Evolutionary conservation across 2,329 filamentous ascomycete species (phyloP).

Genomic region (Botryotinia calthae): DNA sequence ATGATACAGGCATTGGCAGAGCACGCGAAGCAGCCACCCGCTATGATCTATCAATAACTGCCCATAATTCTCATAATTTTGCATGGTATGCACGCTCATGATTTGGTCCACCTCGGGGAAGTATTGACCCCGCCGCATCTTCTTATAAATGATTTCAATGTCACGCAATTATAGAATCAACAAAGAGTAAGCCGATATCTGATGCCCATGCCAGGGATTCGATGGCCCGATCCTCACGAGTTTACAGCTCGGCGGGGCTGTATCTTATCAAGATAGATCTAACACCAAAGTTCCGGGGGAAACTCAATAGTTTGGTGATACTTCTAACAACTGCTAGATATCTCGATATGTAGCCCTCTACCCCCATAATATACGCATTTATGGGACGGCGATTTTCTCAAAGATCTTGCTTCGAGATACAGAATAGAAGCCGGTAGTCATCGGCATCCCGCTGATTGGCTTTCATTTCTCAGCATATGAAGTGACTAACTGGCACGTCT

Average conservation of each 20-base stretch:
- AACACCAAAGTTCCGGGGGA: not conserved
- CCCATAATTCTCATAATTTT: not conserved
- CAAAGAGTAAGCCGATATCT: slow-evolving; percentile 6
- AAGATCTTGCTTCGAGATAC: not conserved
- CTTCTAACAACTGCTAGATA: not conserved
- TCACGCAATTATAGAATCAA: not conserved
- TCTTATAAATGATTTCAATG: not conserved
- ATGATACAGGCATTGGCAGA: slow-evolving; percentile 10
- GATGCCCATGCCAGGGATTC: not conserved
- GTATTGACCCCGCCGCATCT: not conserved
- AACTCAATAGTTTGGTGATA: not conserved
- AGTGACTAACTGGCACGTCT: not conserved
- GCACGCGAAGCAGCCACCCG: slow-evolving; percentile 14
- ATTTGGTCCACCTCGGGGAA: slow-evolving; percentile 11
- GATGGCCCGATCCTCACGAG: not conserved
- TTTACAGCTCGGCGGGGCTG: not conserved
- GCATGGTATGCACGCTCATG: slow-evolving; percentile 5
- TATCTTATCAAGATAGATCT: slow-evolving; percentile 2
- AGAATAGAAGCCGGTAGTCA: not conserved
- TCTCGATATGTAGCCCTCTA: not conserved
- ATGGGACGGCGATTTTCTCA: not conserved
- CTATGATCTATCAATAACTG: slow-evolving; percentile 8
- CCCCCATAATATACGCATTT: not conserved
- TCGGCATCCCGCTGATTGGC: slow-evolving; percentile 9
- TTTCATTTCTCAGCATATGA: not conserved